Evolutionary conservation across 495 filamentous ascomycete genomes (phyloP).

Genomic region (Penicillium steckii): DNA sequence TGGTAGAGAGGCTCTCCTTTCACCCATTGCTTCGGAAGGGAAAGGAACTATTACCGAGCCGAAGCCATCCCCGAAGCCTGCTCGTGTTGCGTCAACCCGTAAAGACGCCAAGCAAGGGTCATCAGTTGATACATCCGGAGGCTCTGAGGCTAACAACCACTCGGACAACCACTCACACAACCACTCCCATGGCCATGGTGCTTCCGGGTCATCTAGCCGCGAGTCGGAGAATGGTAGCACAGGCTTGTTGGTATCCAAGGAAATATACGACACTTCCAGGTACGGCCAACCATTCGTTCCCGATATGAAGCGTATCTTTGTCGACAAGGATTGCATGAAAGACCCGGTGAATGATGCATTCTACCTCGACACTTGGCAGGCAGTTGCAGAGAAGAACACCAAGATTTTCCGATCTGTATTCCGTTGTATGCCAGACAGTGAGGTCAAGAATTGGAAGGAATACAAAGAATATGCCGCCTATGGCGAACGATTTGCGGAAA

Average conservation of each 20-base stretch:
- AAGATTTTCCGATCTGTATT: constrained; percentile 91
- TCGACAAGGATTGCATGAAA: constrained; percentile 69
- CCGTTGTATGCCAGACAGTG: constrained; percentile 93
- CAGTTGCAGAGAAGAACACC: constrained; percentile 92
- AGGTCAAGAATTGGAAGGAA: constrained; percentile 90
- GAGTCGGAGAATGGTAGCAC: constrained; percentile 76
- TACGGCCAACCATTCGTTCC: constrained; percentile 57
- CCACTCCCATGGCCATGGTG: constrained; percentile 7
- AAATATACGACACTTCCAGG: constrained; percentile 40
- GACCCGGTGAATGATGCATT: constrained; percentile 84
- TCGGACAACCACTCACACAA: constrained; percentile 6
- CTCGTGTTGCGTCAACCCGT: constrained; percentile 16
- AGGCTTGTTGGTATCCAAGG: constrained; percentile 36
- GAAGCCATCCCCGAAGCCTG: constrained; percentile 28
- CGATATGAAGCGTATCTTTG: constrained; percentile 63
- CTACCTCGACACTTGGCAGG: constrained; percentile 83
- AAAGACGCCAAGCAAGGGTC: constrained; percentile 40
- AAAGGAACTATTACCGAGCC: constrained; percentile 54
- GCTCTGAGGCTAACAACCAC: constrained; percentile 19
- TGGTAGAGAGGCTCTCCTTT: constrained; percentile 64
- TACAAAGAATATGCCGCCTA: constrained; percentile 88
- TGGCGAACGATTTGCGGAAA: constrained; percentile 72
- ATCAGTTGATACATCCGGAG: constrained; percentile 49
- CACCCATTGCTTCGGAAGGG: constrained; percentile 57
- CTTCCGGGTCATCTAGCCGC: constrained; percentile 49